Evolutionary conservation across 108 stramenopile genomes (phyloP), one percentile per base, ranked within the genome.

Genomic region (Chaetoceros muelleri): DNA sequence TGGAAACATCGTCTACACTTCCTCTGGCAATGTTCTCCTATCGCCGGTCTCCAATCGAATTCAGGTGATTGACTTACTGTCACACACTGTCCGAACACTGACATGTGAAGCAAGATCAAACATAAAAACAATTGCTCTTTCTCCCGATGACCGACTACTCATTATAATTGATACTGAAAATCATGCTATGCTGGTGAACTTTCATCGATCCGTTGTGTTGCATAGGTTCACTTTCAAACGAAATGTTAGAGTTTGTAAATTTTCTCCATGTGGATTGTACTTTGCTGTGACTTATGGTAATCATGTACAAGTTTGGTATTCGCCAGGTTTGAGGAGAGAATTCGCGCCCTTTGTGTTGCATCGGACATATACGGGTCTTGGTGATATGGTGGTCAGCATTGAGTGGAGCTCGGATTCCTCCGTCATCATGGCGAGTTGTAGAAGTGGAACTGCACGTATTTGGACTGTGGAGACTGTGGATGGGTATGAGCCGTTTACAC

Each of bases 41-140:
- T 85, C 82, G 16, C 80, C 95, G 13, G 92, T 96, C 19, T 89
- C 93, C 44, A 97, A 99, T 70, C 82, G 96, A 30, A 74, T 99
- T 20, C 84, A 90, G 48, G 61, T 95, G 20, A 67, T 97, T 29
- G 95, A 99, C 70, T 69, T 99, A 23, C 70, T 84, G 17, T 78
- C 85, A 28, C 95, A 97, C 56, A 73, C 81, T 24, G 83, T 84
- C 52, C 73, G 85, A 5, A 95, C 96, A 0, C 64, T 98, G 29
- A 90, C 94, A 2, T 57, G 93, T 49, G 95, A 99, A 67, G 77
- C 84, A 3, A 74, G 96, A 24, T 85, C 89, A 20, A 87, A 96
- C 69, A 93, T 99, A 45, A 67, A 68, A n/a, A 68, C 72, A 30
- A 85, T 97, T 50, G 85, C 90, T 1, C 65, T 97, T 0, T 87